A percentile compares a stretch with the other conserved stretches of the same genome.
Evolutionary conservation across 257 asterid genomes (phyloP).

Genomic region (Jaltomata sinuosa): DNA sequence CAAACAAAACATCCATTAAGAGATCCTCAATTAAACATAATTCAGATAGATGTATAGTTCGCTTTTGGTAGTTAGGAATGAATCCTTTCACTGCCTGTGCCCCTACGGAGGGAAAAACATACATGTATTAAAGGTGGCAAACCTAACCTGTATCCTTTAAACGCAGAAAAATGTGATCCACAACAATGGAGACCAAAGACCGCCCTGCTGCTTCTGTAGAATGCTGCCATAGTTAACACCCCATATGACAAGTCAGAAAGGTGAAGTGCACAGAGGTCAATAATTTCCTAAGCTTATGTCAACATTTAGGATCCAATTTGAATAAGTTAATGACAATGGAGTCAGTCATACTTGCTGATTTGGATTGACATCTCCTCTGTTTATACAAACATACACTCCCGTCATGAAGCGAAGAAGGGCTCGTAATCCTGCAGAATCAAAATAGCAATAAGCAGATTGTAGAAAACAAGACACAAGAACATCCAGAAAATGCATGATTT

Average conservation of each 20-base stretch:
- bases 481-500: slow-evolving; percentile 4
- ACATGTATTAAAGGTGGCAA: slow-evolving; percentile 8
- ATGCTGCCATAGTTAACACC: slow-evolving; percentile 33
- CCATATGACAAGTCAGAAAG: not conserved
- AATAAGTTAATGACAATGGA: not conserved
- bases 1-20: not conserved
- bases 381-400: slow-evolving; percentile 81
- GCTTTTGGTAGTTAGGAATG: not conserved
- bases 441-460: slow-evolving; percentile 2
- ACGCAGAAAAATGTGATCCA: slow-evolving; percentile 94
- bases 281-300: not conserved
- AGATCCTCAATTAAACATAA: not conserved
- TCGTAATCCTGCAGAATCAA: slow-evolving; percentile 56
- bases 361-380: slow-evolving; percentile 92
- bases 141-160: slow-evolving; percentile 86
- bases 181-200: slow-evolving; percentile 69
- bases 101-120: not conserved
- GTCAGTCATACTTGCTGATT: slow-evolving; percentile 46
- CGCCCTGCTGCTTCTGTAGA: slow-evolving; percentile 95
- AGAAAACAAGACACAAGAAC: not conserved
- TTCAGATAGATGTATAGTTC: not conserved
- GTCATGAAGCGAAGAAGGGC: slow-evolving; percentile 98
- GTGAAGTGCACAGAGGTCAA: not conserved
- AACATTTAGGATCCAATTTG: not conserved
- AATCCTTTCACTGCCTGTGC: not conserved